A percentile compares a stretch with the other conserved stretches of the same genome.
Evolutionary conservation across 345 rosid species (phyloP).

Genomic region (Trapa incisa): DNA sequence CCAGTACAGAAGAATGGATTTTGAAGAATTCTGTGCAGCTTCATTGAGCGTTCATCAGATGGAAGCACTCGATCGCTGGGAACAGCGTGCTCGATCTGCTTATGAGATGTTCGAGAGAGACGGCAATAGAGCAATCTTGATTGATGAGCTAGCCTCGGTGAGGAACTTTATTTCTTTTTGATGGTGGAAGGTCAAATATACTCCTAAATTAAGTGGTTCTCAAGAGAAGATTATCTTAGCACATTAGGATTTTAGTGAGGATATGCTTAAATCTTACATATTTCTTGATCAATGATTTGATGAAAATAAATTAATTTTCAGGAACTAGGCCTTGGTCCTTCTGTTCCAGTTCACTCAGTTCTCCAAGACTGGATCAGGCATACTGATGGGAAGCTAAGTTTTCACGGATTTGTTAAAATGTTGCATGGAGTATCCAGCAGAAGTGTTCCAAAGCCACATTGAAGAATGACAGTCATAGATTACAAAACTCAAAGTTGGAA

Average conservation of each 20-base stretch:
- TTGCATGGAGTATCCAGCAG: slow-evolving; percentile 69
- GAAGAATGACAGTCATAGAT: not conserved
- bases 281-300: not conserved
- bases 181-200: not conserved
- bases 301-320: slow-evolving; percentile 17
- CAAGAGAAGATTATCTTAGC: not conserved
- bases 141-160: slow-evolving; percentile 91
- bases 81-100: slow-evolving; percentile 68
- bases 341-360: slow-evolving; percentile 78
- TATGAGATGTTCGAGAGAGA: slow-evolving; percentile 83
- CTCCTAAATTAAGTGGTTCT: not conserved
- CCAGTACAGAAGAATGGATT: slow-evolving; percentile 80
- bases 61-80: slow-evolving; percentile 83
- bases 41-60: slow-evolving; percentile 82
- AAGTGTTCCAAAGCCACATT: slow-evolving; percentile 9
- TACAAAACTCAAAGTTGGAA: not conserved
- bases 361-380: slow-evolving; percentile 90
- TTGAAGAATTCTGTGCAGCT: slow-evolving; percentile 97
- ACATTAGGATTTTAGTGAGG: not conserved
- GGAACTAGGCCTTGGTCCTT: slow-evolving; percentile 96
- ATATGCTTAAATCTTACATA: not conserved
- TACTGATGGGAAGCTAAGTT: slow-evolving; percentile 88
- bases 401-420: slow-evolving; percentile 76
- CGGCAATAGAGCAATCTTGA: slow-evolving; percentile 79
- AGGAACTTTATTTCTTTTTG: slow-evolving; percentile 10